These are phyloP conservation scores for Camellia sinensis DNA, from an alignment of 148 eudicot genomes.

Conservation along the genomic window DNA sequence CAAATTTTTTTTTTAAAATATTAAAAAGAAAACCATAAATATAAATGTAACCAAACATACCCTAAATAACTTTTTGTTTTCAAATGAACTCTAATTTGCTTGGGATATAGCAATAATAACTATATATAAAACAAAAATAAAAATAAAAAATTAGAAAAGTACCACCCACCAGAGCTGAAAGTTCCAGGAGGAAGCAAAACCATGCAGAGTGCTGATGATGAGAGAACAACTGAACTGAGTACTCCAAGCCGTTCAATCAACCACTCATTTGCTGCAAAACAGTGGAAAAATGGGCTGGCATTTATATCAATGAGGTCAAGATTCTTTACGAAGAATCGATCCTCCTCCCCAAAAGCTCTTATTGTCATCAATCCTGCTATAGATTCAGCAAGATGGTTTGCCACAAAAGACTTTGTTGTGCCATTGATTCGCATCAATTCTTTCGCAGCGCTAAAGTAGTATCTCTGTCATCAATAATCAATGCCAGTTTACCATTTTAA, in stretches of 20 bases:
- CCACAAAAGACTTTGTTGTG: slow-evolving; percentile 73
- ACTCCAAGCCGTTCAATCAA: slow-evolving; percentile 71
- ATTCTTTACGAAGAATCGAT: slow-evolving; percentile 65
- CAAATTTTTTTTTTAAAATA: too few species aligned
- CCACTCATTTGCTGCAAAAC: slow-evolving; percentile 79
- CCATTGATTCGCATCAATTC: slow-evolving; percentile 84
- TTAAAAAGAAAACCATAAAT: too few species aligned
- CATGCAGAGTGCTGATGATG: slow-evolving; percentile 72
- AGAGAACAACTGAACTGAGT: slow-evolving; percentile 62
- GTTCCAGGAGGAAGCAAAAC: slow-evolving; percentile 75
- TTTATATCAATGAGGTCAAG: slow-evolving; percentile 67
- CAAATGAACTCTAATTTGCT: too few species aligned
- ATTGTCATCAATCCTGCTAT: slow-evolving; percentile 69
- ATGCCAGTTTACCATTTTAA: background rate
- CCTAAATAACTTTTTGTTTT: too few species aligned
- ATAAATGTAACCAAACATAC: too few species aligned
- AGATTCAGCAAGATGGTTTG: slow-evolving; percentile 80
- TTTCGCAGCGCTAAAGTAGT: slow-evolving; percentile 71
- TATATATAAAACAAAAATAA: background rate
- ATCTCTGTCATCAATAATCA: slow-evolving; percentile 35
- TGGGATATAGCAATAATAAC: too few species aligned
- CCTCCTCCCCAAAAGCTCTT: slow-evolving; percentile 75
- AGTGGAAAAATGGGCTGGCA: slow-evolving; percentile 71
- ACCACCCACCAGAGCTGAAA: slow-evolving; percentile 63
- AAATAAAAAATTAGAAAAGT: background rate